A percentile compares a stretch with the other conserved stretches of the same genome.
These are phyloP conservation scores for Salix exigua DNA, from an alignment of 345 rosid species.

Conservation along the genomic window DNA sequence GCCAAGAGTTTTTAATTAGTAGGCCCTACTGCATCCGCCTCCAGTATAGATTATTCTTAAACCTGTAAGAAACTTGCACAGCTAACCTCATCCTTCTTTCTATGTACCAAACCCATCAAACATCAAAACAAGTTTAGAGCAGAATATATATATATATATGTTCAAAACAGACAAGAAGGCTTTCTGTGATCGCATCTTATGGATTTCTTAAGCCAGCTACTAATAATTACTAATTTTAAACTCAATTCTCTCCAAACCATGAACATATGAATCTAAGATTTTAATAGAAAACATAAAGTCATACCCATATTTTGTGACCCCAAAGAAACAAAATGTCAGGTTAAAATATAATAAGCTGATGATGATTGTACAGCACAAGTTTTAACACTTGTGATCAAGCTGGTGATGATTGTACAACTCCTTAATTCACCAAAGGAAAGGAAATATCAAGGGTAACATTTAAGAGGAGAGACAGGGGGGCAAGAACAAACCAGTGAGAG, in stretches of 20 bases:
- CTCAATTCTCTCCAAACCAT: no score
- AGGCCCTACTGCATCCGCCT: conserved; percentile 38
- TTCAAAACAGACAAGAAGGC: background rate
- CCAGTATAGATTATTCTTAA: conserved; percentile 2
- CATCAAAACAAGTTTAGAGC: background rate
- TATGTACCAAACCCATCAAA: conserved; percentile 17
- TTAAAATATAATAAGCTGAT: no score
- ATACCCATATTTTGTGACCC: no score
- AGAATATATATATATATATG: background rate
- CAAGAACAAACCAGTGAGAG: conserved; percentile 70
- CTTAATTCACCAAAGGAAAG: no score
- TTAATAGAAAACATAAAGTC: no score
- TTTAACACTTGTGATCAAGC: no score
- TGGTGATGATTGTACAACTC: no score
- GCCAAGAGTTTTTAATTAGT: conserved; percentile 13
- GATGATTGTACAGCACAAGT: no score
- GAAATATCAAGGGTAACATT: no score
- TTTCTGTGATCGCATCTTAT: background rate
- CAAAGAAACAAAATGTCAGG: no score
- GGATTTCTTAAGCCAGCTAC: background rate
- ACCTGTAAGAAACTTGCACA: conserved; percentile 9
- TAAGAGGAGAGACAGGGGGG: background rate
- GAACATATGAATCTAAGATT: no score
- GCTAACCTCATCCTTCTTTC: conserved; percentile 7
- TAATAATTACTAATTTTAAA: no score